A percentile compares a stretch with the other conserved stretches of the same genome.
Conservation (phyloP, 257 asterid genomes). For the Solanum sejunctum region DNA sequence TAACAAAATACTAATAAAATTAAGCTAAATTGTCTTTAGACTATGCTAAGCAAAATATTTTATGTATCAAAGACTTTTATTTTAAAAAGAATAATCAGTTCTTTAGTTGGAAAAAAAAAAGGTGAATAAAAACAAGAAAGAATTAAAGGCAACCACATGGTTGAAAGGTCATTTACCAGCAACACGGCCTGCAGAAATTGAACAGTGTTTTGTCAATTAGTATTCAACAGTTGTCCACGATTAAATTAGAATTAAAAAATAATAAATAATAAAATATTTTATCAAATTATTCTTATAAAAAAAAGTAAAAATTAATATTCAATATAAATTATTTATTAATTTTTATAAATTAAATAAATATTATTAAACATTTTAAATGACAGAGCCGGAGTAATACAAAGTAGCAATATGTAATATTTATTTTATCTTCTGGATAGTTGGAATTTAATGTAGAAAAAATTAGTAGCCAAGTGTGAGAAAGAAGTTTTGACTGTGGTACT, state of each 20-base stretch:
- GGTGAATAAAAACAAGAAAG: background rate
- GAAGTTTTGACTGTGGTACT: background rate
- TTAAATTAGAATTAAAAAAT: too few species aligned
- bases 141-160: background rate
- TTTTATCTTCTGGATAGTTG: background rate
- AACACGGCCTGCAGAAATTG: background rate
- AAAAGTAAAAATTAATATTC: too few species aligned
- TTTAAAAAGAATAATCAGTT: background rate
- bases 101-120: background rate
- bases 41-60: background rate
- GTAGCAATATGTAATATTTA: background rate
- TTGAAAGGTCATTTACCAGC: background rate
- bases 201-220: background rate
- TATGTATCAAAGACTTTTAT: too few species aligned
- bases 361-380: too few species aligned
- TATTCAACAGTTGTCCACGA: too few species aligned
- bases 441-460: background rate
- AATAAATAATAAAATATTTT: too few species aligned
- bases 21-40: too few species aligned
- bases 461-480: background rate
- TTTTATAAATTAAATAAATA: too few species aligned
- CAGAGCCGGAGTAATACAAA: background rate
- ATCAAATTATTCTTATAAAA: too few species aligned
- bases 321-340: too few species aligned
- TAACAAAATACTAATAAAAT: background rate